Percentiles rank a stretch among this genome's conserved stretches.
These are phyloP conservation scores for Schwanniomyces etchellsii DNA, from an alignment of 1,139 yeast genomes.

Conservation along the genomic window DNA sequence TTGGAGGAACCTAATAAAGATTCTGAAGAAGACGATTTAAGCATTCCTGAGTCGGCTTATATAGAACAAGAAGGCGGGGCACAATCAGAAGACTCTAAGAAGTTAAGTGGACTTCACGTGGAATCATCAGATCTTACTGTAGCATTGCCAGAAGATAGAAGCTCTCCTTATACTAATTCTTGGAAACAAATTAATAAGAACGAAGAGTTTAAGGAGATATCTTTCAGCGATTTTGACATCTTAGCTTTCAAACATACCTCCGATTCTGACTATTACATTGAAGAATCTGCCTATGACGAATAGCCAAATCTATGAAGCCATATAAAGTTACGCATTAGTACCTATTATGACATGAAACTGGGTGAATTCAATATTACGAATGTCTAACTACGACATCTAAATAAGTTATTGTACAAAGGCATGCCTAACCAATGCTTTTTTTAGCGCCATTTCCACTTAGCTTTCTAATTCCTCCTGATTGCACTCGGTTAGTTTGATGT, in stretches of 20 bases:
- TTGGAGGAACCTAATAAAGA: slow-evolving; percentile 9
- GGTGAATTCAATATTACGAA: too few relatives aligned
- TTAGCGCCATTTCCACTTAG: slow-evolving; percentile 19
- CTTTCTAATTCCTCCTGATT: slow-evolving; percentile 36
- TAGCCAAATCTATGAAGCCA: slow-evolving; percentile 1
- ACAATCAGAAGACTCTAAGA: slow-evolving; percentile 8
- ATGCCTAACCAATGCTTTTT: slow-evolving; percentile 1
- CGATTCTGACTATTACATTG: slow-evolving; percentile 33
- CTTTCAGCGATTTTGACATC: slow-evolving; percentile 33
- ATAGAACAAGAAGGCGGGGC: slow-evolving; percentile 19
- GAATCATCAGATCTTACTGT: slow-evolving; percentile 10
- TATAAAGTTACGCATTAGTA: too few relatives aligned
- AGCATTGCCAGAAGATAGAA: slow-evolving; percentile 38
- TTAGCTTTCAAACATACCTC: slow-evolving; percentile 33
- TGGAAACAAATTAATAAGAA: slow-evolving; percentile 33
- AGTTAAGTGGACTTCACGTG: slow-evolving; percentile 2
- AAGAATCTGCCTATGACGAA: slow-evolving; percentile 38
- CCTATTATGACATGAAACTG: too few relatives aligned
- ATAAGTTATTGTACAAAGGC: background rate
- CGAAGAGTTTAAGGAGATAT: slow-evolving; percentile 16
- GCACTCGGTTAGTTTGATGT: slow-evolving; percentile 17
- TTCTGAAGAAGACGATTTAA: slow-evolving; percentile 9
- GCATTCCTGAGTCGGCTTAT: slow-evolving; percentile 7
- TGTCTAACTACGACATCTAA: too few relatives aligned
- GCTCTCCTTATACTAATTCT: slow-evolving; percentile 32